These are phyloP conservation scores for Wickerhamomyces mucosus DNA, from an alignment of 805 yeast genomes.

Conservation along the genomic window DNA sequence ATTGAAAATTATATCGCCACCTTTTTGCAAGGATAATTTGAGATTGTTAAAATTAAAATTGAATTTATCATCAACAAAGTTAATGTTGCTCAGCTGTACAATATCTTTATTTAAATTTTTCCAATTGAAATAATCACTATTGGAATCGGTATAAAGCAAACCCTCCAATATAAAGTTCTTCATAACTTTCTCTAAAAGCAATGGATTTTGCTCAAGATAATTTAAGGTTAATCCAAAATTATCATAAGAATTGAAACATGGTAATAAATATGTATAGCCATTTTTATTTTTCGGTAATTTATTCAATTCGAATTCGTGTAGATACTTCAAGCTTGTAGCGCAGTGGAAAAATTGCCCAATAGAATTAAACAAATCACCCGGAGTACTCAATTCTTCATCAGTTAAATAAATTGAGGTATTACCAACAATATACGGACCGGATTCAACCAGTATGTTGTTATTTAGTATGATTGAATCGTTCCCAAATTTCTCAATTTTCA, in stretches of 20 bases:
- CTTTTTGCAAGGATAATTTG: conserved; percentile 19
- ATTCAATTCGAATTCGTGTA: conserved; percentile 42
- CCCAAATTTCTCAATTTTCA: conserved; percentile 33
- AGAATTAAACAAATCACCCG: conserved; percentile 53
- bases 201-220: conserved; percentile 43
- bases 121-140: conserved; percentile 18
- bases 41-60: conserved; percentile 15
- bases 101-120: conserved; percentile 23
- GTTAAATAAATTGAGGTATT: conserved; percentile 59
- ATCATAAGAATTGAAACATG: conserved; percentile 71
- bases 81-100: conserved; percentile 12
- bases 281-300: conserved; percentile 40
- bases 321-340: conserved; percentile 50
- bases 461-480: conserved; percentile 35
- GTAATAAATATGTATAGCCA: conserved; percentile 73
- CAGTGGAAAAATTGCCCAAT: conserved; percentile 57
- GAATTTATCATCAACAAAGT: conserved; percentile 13
- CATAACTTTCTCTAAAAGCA: conserved; percentile 43
- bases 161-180: conserved; percentile 53
- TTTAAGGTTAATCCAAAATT: conserved; percentile 47
- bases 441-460: conserved; percentile 40
- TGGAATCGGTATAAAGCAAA: conserved; percentile 57
- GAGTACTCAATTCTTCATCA: conserved; percentile 51
- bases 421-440: conserved; percentile 41
- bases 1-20: conserved; percentile 62